These are phyloP conservation scores for Penicillium dipodomyicola DNA, from an alignment of 495 filamentous ascomycete genomes.

Conservation along the genomic window DNA sequence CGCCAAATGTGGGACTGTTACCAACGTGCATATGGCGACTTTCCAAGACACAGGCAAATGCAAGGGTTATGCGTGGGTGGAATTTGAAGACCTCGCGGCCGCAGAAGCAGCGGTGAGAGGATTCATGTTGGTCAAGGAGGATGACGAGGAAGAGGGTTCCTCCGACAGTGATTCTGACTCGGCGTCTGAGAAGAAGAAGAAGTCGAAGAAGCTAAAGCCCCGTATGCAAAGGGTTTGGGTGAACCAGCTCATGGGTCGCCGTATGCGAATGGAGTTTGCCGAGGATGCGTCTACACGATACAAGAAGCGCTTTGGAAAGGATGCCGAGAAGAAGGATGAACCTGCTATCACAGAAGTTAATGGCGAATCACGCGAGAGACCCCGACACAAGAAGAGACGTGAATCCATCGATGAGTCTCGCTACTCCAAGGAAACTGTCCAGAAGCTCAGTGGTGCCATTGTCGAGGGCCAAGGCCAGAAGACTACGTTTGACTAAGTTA, in stretches of 20 bases:
- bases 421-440: slow-evolving; percentile 45
- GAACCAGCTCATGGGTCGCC: slow-evolving; percentile 73
- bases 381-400: slow-evolving; percentile 29
- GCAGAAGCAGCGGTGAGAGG: slow-evolving; percentile 80
- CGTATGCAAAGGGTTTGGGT: slow-evolving; percentile 74
- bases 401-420: slow-evolving; percentile 37
- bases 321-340: slow-evolving; percentile 40
- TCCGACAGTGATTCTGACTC: slow-evolving; percentile 38
- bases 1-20: slow-evolving; percentile 73
- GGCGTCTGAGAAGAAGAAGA: slow-evolving; percentile 34
- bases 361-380: slow-evolving; percentile 25
- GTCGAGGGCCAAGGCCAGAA: slow-evolving; percentile 81
- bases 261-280: slow-evolving; percentile 85
- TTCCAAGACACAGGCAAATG: slow-evolving; percentile 98
- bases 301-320: slow-evolving; percentile 88
- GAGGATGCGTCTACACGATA: slow-evolving; percentile 85
- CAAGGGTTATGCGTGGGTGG: slow-evolving; percentile 95
- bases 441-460: slow-evolving; percentile 69
- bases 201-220: slow-evolving; percentile 49
- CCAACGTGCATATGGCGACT: slow-evolving; percentile 79
- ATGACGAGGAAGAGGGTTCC: slow-evolving; percentile 54
- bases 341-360: slow-evolving; percentile 27
- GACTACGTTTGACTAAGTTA: slow-evolving; percentile 66
- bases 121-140: slow-evolving; percentile 64
- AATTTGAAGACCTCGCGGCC: slow-evolving; percentile 74